Evolutionary conservation across 495 filamentous ascomycete species (phyloP).

Genomic region (Cercophora sp.): DNA sequence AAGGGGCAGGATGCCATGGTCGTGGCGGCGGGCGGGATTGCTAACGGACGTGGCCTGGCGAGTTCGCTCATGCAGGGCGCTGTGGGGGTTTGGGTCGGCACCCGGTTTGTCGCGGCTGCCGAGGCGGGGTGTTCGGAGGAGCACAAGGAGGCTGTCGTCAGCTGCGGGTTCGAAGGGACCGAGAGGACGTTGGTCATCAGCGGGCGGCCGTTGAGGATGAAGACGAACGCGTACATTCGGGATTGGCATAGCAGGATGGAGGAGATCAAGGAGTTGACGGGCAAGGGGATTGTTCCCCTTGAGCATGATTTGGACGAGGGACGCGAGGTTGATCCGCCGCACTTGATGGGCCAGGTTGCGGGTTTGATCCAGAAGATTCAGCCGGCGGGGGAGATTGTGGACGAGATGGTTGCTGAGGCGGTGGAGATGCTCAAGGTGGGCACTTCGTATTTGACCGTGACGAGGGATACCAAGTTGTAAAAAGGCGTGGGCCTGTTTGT

Average conservation of each 20-base stretch:
- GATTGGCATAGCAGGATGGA: constrained; percentile 72
- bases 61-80: constrained; percentile 70
- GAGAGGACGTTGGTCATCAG: constrained; percentile 71
- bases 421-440: constrained; percentile 62
- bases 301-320: constrained; percentile 74
- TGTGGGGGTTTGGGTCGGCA: constrained; percentile 77
- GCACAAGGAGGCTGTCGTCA: constrained; percentile 81
- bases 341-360: constrained; percentile 92
- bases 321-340: constrained; percentile 73
- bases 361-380: constrained; percentile 68
- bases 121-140: constrained; percentile 73
- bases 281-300: constrained; percentile 70
- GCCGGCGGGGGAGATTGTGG: constrained; percentile 76
- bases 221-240: constrained; percentile 75
- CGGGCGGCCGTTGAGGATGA: constrained; percentile 74
- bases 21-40: constrained; percentile 72
- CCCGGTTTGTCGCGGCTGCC: constrained; percentile 71
- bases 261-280: constrained; percentile 67
- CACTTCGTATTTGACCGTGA: constrained; percentile 41
- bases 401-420: constrained; percentile 81
- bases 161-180: constrained; percentile 69
- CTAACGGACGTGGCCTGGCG: constrained; percentile 67
- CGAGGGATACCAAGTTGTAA: constrained; percentile 42
- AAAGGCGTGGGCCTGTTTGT: too few relatives aligned
- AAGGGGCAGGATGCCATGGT: constrained; percentile 54